Conservation (phyloP, 371 early-diverging fungal species). For the Zancudomyces culisetae region DNA sequence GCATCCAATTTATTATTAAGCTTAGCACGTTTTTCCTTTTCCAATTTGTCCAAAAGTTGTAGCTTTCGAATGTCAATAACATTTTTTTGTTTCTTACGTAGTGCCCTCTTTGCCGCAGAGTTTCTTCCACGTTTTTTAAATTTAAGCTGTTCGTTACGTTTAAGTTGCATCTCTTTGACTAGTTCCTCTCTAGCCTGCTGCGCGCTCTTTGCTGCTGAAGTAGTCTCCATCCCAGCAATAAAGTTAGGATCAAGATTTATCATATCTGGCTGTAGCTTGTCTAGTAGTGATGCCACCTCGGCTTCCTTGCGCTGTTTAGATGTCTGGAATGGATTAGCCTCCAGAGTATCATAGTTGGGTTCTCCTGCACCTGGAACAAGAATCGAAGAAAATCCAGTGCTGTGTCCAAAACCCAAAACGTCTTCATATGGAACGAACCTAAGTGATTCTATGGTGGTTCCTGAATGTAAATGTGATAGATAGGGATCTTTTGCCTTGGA, state of each 20-base stretch:
- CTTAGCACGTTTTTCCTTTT: too few species aligned
- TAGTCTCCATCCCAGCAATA: slow-evolving; percentile 41
- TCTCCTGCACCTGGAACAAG: slow-evolving; percentile 93
- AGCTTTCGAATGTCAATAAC: slow-evolving; percentile 41
- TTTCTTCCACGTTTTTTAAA: slow-evolving; percentile 59
- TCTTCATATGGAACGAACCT: slow-evolving; percentile 94
- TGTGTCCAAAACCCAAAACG: slow-evolving; percentile 83
- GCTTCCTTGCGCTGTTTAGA: slow-evolving; percentile 73
- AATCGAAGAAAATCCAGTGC: slow-evolving; percentile 59
- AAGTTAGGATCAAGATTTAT: slow-evolving; percentile 62
- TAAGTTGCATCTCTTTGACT: too few species aligned
- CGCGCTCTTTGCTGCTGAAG: slow-evolving; percentile 15
- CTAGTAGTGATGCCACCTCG: slow-evolving; percentile 83
- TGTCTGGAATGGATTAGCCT: slow-evolving; percentile 90
- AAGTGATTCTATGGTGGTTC: slow-evolving; percentile 33
- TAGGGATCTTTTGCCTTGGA: slow-evolving; percentile 65
- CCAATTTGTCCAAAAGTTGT: slow-evolving; percentile 11
- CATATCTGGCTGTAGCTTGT: slow-evolving; percentile 82
- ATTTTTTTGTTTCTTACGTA: slow-evolving; percentile 58
- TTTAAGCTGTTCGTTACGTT: too few species aligned
- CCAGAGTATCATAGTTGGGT: slow-evolving; percentile 88
- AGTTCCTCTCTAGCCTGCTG: too few species aligned
- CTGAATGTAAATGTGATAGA: slow-evolving; percentile 59
- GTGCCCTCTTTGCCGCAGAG: slow-evolving; percentile 46
- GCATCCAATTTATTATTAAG: too few species aligned